phyloP scores from a whole-genome alignment of 73 alveolate genomes.

The Stentor coeruleus region DNA sequence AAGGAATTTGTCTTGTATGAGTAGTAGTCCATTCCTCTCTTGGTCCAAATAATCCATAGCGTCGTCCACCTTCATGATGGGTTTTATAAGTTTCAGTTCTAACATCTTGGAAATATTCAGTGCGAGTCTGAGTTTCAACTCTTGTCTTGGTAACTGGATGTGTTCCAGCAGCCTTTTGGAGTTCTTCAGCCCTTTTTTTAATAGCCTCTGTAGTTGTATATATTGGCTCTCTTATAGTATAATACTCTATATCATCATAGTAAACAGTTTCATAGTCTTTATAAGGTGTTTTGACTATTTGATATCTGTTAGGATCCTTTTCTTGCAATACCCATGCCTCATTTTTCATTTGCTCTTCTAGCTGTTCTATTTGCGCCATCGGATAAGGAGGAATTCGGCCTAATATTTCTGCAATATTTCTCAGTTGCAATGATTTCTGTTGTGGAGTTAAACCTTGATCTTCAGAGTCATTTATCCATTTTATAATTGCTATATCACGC shows the following conservation, averaged over 20 bases:
- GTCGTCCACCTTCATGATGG: too few species aligned
- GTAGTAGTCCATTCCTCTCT: too few species aligned
- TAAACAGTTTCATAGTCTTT: neutral
- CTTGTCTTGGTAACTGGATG: neutral
- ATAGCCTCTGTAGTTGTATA: neutral
- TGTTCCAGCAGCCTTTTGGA: neutral
- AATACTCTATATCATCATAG: neutral
- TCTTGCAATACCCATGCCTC: neutral
- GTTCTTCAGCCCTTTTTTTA: neutral
- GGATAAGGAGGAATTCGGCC: neutral
- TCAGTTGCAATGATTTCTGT: neutral
- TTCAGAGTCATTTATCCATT: neutral
- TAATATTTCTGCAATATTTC: neutral
- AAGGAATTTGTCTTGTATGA: too few species aligned
- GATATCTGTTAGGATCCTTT: neutral
- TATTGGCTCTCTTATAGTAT: neutral
- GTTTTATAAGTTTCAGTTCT: too few species aligned
- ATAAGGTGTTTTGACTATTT: neutral
- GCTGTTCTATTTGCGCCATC: neutral
- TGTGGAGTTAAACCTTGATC: too few species aligned
- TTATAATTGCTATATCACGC: neutral
- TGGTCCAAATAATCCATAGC: too few species aligned
- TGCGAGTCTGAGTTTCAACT: neutral
- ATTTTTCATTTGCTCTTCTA: neutral
- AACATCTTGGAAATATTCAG: too few species aligned